Conservation (phyloP, 2,329 filamentous ascomycete genomes). For the Karstenula rhodostoma region DNA sequence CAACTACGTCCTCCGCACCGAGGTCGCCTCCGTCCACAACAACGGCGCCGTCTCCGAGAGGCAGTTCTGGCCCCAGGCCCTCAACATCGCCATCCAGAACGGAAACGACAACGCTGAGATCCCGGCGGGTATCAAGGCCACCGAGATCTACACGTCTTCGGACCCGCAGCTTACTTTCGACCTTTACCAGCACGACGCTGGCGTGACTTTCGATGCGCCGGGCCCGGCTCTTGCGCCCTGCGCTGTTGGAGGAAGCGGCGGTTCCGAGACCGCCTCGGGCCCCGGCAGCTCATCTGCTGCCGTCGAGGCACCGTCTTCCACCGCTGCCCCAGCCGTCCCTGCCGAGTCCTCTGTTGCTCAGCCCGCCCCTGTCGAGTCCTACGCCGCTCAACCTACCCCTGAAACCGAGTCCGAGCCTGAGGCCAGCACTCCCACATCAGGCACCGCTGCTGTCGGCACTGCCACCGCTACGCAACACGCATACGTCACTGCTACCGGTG, state of each 20-base stretch:
- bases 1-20: conserved; percentile 47
- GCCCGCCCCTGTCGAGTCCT: not conserved
- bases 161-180: conserved; percentile 41
- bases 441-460: not conserved
- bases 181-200: conserved; percentile 41
- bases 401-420: not conserved
- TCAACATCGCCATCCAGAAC: conserved; percentile 45
- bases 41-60: conserved; percentile 40
- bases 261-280: not conserved
- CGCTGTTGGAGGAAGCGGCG: conserved; percentile 14
- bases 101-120: conserved; percentile 35
- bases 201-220: conserved; percentile 33
- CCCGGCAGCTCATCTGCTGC: not conserved
- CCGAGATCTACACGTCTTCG: conserved; percentile 36
- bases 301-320: not conserved
- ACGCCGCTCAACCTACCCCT: too few relatives aligned
- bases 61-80: conserved; percentile 48
- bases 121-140: conserved; percentile 40
- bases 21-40: conserved; percentile 47
- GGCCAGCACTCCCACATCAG: not conserved
- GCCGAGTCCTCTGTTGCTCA: not conserved
- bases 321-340: not conserved
- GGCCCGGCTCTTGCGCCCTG: conserved; percentile 32
- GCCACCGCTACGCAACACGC: conserved; percentile 2
- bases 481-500: conserved; percentile 5